Evolutionary conservation across 352 stramenopile species (phyloP), one percentile per base, ranked within the genome.

Genomic region (Pythium sukuiense): DNA sequence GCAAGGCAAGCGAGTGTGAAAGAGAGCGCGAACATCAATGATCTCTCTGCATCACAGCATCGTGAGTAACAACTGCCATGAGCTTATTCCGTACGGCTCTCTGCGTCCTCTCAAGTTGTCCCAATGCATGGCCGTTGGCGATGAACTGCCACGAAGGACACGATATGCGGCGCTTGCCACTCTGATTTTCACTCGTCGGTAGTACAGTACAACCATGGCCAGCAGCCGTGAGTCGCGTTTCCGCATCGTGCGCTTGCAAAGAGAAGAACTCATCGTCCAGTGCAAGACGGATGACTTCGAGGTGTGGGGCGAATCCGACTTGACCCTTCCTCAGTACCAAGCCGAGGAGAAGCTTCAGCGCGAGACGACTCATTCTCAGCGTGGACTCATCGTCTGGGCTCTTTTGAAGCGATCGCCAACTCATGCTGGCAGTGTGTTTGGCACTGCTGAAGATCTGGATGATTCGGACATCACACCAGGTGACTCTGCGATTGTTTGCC

Each of bases 251-350:
- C 67, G 70, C 39, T 69, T 90, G 43, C 72, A 65, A 24, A 61
- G 74, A 27, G 82, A 90, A 62, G 71, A 75, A 67, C 77, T 89
- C 41, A 78, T 79, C 55, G 39, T 76, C 59, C 80, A 87, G 64
- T 85, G 78, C 68, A 89, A 89, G 37, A 49, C 41, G 18, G 76
- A 87, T 56, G 81, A 89, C 60, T 79, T 74, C 52, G 77, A 77
- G 32, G 50, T 75, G 50, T 89, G 79, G 79, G 63, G 58, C 29
- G 33, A 30, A 6, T 58, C 55, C 7, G 55, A 52, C 11, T 32
- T 67, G 48, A 69, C 76, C 13, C 45, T 76, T 29, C 30, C 68
- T 55, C 66, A 89, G 69, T 87, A 85, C 56, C 76, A 84, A 61
- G 58, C 48, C 11, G 79, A 86, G 41, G 79, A 86, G 55, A 64